These are phyloP conservation scores for Colletotrichum sp. DNA, from an alignment of 2,329 filamentous ascomycete genomes.

Conservation along the genomic window DNA sequence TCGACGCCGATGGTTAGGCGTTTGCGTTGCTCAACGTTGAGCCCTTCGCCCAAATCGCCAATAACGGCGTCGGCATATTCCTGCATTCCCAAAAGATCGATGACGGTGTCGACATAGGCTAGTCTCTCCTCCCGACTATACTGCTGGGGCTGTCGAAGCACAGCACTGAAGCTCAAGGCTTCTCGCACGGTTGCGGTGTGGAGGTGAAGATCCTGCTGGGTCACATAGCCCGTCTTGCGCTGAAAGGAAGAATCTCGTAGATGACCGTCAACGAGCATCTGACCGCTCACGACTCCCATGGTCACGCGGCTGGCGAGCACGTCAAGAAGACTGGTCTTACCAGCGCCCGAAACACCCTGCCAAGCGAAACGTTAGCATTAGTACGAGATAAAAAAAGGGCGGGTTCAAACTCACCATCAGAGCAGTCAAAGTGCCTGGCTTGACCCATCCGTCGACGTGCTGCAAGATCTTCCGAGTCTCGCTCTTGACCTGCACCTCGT, in stretches of 20 bases:
- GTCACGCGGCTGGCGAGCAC: conserved; percentile 70
- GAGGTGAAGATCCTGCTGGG: conserved; percentile 60
- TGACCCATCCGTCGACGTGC: conserved; percentile 72
- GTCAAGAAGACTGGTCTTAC: conserved; percentile 60
- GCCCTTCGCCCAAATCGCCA: conserved; percentile 66
- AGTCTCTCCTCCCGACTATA: conserved; percentile 42
- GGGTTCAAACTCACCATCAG: conserved; percentile 67
- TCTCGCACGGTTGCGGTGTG: conserved; percentile 57
- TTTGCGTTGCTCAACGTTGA: conserved; percentile 49
- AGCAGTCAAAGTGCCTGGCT: conserved; percentile 70
- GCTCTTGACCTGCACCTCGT: conserved; percentile 71
- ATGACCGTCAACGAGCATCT: conserved; percentile 70
- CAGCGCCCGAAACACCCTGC: conserved; percentile 20
- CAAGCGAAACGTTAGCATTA: not conserved
- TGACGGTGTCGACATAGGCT: conserved; percentile 31
- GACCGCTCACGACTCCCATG: conserved; percentile 70
- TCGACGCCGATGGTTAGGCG: conserved; percentile 79
- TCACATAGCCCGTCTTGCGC: conserved; percentile 71
- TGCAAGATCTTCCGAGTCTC: conserved; percentile 67
- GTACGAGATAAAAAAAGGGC: conserved; percentile 47
- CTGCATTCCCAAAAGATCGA: conserved; percentile 44
- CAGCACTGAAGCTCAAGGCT: conserved; percentile 69
- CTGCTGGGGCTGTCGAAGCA: conserved; percentile 69
- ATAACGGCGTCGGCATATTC: conserved; percentile 75
- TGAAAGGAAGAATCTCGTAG: conserved; percentile 69